A percentile compares a stretch with the other conserved stretches of the same genome.
phyloP scores from a whole-genome alignment of 1,139 yeast species.

The Kodamaea plutei region DNA sequence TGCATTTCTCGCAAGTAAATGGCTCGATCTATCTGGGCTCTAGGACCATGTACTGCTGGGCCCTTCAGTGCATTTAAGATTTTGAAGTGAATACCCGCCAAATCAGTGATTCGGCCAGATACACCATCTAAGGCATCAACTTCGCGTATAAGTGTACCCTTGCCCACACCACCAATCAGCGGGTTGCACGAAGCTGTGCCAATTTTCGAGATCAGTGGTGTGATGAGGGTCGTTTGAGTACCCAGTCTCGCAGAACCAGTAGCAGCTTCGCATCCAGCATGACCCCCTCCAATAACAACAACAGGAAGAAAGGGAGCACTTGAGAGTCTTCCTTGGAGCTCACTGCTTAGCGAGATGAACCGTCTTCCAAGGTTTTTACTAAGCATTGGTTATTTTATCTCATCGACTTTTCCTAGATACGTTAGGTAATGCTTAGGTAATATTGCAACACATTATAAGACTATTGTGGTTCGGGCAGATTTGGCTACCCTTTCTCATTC shows the following conservation, averaged over 20 bases:
- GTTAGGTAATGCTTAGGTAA: no score
- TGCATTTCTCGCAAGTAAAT: conserved; percentile 84
- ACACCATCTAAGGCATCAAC: conserved; percentile 97
- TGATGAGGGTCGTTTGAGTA: conserved; percentile 64
- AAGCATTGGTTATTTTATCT: conserved; percentile 1
- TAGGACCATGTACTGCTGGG: conserved; percentile 97
- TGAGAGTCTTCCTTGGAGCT: no score
- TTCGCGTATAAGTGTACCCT: conserved; percentile 87
- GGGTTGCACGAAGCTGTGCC: conserved; percentile 98
- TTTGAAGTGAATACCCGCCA: conserved; percentile 90
- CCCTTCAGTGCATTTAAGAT: conserved; percentile 86
- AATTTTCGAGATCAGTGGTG: conserved; percentile 70
- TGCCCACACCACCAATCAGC: conserved; percentile 97
- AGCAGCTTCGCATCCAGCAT: conserved; percentile 98
- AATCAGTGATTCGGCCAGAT: conserved; percentile 76
- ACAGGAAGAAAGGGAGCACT: conserved; percentile 57
- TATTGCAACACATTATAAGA: no score
- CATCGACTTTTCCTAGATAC: no score
- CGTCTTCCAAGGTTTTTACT: conserved; percentile 3
- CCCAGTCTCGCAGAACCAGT: conserved; percentile 90
- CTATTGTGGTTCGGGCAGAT: no score
- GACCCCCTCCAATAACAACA: conserved; percentile 95
- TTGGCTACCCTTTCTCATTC: no score
- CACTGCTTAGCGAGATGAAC: conserved; percentile 10
- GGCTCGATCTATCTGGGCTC: conserved; percentile 91